phyloP scores from a whole-genome alignment of 2,329 filamentous ascomycete genomes.

The Monosporascus ibericus region DNA sequence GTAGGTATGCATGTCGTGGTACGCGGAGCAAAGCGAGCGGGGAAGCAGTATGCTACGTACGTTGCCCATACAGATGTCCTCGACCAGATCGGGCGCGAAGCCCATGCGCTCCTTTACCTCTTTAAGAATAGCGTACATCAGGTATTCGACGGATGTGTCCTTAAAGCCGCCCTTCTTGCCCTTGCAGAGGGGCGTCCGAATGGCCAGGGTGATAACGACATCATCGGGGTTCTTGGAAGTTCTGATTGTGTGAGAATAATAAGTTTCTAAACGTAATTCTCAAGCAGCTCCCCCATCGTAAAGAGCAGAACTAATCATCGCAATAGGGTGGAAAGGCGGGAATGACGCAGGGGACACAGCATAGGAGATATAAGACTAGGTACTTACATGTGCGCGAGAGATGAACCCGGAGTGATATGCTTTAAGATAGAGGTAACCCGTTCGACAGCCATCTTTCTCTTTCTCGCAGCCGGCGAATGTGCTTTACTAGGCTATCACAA shows the following conservation, averaged over 20 bases:
- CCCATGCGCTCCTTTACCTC: conserved; percentile 66
- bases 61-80: conserved; percentile 91
- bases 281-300: too few relatives aligned
- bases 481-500: too few relatives aligned
- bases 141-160: conserved; percentile 82
- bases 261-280: too few relatives aligned
- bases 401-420: conserved; percentile 71
- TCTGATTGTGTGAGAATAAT: conserved; percentile 39
- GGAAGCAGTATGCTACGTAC: conserved; percentile 40
- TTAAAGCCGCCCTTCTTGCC: conserved; percentile 90
- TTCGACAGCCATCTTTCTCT: conserved; percentile 66
- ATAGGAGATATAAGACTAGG: background rate
- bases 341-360: too few relatives aligned
- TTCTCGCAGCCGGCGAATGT: background rate
- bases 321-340: too few relatives aligned
- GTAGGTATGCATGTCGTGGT: background rate
- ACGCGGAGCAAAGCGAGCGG: background rate
- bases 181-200: conserved; percentile 85
- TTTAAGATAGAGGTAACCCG: conserved; percentile 82
- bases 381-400: conserved; percentile 70
- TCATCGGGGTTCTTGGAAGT: conserved; percentile 92
- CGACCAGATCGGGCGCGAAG: conserved; percentile 72
- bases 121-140: conserved; percentile 78
- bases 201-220: conserved; percentile 88
- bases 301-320: too few relatives aligned